Evolutionary conservation across 257 asterid genomes (phyloP), one percentile per base, ranked within the genome.

Genomic region (Plectranthus barbatus): DNA sequence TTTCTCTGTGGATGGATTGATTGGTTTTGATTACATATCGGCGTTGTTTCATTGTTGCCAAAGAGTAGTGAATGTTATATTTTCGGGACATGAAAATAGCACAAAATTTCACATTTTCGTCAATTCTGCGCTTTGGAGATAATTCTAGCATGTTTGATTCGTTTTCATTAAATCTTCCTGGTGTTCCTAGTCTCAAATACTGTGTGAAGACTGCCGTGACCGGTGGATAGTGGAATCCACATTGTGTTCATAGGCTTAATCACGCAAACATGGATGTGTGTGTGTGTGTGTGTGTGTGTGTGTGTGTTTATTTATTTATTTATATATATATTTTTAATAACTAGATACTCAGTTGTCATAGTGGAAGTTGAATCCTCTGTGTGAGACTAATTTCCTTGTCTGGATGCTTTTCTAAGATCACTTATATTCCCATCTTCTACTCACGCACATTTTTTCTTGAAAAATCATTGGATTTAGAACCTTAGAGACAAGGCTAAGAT

Each of bases 61-160:
- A 1, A 26, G 33, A 4, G 20, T 44, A 21, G 26, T 19, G 14
- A 1, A 23, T 23, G 13, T 13, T 33, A 11, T 15, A 14, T 26
- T 26, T n/a, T n/a, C n/a, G n/a, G n/a, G n/a, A n/a, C n/a, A n/a
- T n/a, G n/a, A n/a, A n/a, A n/a, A n/a, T n/a, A n/a, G n/a, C 18
- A 33, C 56, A 26, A 34, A n/a, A n/a, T n/a, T n/a, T n/a, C n/a
- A n/a, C n/a, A n/a, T 45, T 70, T 18, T 45, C 60, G 15, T 62
- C 29, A 34, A 34, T 26, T 55, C 26, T 17, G 23, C 23, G 21
- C 60, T 39, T 49, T 33, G 34, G 54, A 11, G 56, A 55, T 41
- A 3, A 33, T 61, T 44, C 4, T 34, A 6, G 39, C 39, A 14
- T 9, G 52, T 61, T 36, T 26, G 29, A 9, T 52, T 6, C 48